Percentiles rank a stretch among this genome's conserved stretches.
These are phyloP conservation scores for Cucumis cinereus DNA, from an alignment of 306 rosid species.

Conservation along the genomic window DNA sequence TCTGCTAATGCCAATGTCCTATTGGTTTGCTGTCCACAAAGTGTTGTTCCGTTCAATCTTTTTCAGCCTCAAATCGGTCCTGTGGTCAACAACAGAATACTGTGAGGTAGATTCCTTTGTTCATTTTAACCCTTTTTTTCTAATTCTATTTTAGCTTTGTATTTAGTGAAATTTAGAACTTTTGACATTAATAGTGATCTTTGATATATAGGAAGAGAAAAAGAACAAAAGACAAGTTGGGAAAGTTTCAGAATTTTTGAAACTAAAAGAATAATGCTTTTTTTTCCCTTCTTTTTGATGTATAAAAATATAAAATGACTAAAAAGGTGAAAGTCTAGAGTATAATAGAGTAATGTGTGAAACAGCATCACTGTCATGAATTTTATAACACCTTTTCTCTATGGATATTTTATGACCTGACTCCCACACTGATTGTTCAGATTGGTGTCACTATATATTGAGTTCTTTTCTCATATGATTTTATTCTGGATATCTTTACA, in stretches of 20 bases:
- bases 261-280: not conserved
- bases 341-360: not conserved
- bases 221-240: not conserved
- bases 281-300: not conserved
- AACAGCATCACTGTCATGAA: not conserved
- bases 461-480: not conserved
- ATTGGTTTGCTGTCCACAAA: not conserved
- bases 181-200: not conserved
- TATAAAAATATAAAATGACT: not conserved
- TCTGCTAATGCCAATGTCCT: not conserved
- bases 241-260: not conserved
- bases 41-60: not conserved
- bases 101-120: not conserved
- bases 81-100: not conserved
- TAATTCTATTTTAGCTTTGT: not conserved
- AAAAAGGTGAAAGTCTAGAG: not conserved
- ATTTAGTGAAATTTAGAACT: not conserved
- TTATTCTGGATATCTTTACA: not conserved
- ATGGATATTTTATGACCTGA: not conserved
- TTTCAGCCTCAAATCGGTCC: constrained; percentile 2
- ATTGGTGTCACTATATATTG: not conserved
- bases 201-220: not conserved
- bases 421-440: not conserved
- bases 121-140: not conserved
- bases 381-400: not conserved